Conservation (phyloP, 164 flowering plant genomes). For the Chloranthus sessilifolius region DNA sequence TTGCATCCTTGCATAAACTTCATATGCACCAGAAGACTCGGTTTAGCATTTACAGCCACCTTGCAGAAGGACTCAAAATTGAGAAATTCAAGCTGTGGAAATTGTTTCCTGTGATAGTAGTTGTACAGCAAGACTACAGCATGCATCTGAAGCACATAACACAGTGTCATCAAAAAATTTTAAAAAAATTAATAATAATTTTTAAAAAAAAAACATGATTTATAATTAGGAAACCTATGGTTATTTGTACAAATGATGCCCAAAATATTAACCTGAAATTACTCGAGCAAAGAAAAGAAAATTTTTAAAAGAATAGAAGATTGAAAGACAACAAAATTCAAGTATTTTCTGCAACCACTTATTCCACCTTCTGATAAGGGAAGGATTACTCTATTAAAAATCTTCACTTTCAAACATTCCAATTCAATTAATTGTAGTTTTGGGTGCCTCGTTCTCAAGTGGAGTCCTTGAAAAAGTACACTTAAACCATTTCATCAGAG, state of each 20-base stretch:
- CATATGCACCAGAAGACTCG: constrained; percentile 44
- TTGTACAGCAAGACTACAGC: constrained; percentile 87
- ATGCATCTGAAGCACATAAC: constrained; percentile 50
- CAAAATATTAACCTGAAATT: not conserved
- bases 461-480: too few relatives aligned
- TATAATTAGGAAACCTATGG: not conserved
- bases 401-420: too few relatives aligned
- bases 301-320: too few relatives aligned
- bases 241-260: not conserved
- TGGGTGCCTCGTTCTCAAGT: too few relatives aligned
- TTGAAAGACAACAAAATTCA: too few relatives aligned
- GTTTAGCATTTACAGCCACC: constrained; percentile 47
- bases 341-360: too few relatives aligned
- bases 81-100: constrained; percentile 46
- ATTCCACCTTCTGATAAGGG: too few relatives aligned
- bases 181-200: not conserved
- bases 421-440: too few relatives aligned
- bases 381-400: too few relatives aligned
- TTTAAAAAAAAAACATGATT: not conserved
- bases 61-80: constrained; percentile 63
- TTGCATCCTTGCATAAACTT: constrained; percentile 28
- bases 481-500: too few relatives aligned
- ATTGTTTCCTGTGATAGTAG: constrained; percentile 70
- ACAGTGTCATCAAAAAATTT: not conserved
- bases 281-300: not conserved